Conservation (phyloP, 2,329 filamentous ascomycete genomes). For the Leptographium galeiforme region DNA sequence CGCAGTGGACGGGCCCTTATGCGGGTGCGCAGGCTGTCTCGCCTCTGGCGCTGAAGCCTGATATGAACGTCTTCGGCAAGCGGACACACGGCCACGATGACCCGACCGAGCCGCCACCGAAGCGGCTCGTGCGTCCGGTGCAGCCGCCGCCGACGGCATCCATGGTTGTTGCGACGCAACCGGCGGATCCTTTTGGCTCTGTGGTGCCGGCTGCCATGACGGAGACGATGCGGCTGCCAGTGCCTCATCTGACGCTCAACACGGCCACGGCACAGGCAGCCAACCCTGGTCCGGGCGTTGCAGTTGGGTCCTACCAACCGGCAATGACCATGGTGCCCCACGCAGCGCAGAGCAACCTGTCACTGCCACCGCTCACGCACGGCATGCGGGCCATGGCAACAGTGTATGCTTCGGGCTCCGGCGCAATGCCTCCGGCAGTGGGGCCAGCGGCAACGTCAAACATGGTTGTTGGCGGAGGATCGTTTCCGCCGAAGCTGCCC, state of each 20-base stretch:
- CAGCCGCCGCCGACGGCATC: background rate
- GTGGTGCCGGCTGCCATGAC: background rate
- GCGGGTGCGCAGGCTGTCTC: constrained; percentile 29
- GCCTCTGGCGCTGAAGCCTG: constrained; percentile 34
- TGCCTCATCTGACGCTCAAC: constrained; percentile 58
- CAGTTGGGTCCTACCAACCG: constrained; percentile 8
- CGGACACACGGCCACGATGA: constrained; percentile 35
- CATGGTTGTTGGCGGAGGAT: background rate
- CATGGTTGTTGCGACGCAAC: background rate
- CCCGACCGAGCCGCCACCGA: constrained; percentile 38
- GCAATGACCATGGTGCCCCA: background rate
- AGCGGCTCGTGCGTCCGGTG: constrained; percentile 25
- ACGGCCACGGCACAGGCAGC: constrained; percentile 23
- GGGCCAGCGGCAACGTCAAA: constrained; percentile 13
- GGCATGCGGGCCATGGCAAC: constrained; percentile 62
- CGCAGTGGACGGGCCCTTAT: background rate
- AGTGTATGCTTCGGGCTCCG: constrained; percentile 49
- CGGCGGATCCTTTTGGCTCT: background rate
- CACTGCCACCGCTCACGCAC: constrained; percentile 48
- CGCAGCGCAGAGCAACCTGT: constrained; percentile 19
- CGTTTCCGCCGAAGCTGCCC: constrained; percentile 1
- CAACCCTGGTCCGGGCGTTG: background rate
- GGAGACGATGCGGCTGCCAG: constrained; percentile 41
- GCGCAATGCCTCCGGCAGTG: constrained; percentile 21
- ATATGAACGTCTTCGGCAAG: constrained; percentile 31